These are phyloP conservation scores for Aureobasidium musti DNA, from an alignment of 2,329 filamentous ascomycete species.

Conservation along the genomic window DNA sequence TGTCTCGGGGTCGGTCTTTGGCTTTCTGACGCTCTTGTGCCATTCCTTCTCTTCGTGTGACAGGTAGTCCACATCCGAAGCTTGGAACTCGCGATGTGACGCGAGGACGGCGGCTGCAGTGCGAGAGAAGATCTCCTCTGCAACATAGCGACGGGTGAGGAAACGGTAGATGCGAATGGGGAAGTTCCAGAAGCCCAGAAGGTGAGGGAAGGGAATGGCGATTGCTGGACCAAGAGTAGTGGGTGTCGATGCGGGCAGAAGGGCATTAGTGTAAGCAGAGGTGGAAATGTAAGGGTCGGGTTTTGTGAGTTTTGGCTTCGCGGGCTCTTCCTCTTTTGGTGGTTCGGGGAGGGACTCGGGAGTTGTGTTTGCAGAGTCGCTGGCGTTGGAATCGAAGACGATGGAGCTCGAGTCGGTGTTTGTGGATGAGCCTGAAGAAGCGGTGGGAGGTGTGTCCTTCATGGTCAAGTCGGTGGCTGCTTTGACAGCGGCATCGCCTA, in stretches of 20 bases:
- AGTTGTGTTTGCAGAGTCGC: constrained; percentile 15
- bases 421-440: constrained; percentile 40
- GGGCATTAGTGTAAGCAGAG: constrained; percentile 67
- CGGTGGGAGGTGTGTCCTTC: constrained; percentile 15
- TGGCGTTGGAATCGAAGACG: constrained; percentile 32
- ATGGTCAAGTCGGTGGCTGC: constrained; percentile 32
- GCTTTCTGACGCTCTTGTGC: constrained; percentile 74
- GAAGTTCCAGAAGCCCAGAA: constrained; percentile 90
- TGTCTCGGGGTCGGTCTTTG: constrained; percentile 41
- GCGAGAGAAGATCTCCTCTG: constrained; percentile 82
- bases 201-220: constrained; percentile 78
- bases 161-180: constrained; percentile 84
- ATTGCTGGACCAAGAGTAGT: constrained; percentile 70
- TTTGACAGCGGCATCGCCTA: constrained; percentile 37
- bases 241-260: constrained; percentile 67
- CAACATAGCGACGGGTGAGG: constrained; percentile 79
- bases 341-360: constrained; percentile 33
- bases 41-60: constrained; percentile 75
- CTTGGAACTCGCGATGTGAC: constrained; percentile 59
- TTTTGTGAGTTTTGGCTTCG: constrained; percentile 57
- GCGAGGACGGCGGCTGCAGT: constrained; percentile 81
- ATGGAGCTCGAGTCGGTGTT: constrained; percentile 23
- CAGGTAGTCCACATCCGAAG: constrained; percentile 62
- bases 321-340: constrained; percentile 45
- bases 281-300: constrained; percentile 73